Conservation (phyloP, 2,329 filamentous ascomycete genomes). For the Colletotrichum zoysiae region DNA sequence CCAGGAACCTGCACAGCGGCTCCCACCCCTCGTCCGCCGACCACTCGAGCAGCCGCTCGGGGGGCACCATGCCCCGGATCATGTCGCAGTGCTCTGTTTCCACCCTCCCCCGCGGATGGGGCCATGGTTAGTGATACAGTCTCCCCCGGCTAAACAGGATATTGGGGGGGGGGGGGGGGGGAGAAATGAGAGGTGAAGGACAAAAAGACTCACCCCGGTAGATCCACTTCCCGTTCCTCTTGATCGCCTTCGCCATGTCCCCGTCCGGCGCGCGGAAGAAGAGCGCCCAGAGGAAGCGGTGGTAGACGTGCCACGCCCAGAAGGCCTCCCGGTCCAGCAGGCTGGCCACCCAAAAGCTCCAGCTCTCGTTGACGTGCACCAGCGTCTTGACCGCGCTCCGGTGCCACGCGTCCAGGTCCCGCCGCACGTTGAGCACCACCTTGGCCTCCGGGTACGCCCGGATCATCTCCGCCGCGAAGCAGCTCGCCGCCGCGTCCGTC, state of each 20-base stretch:
- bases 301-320: slow-evolving; percentile 50
- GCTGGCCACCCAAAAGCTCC: slow-evolving; percentile 48
- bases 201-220: slow-evolving; percentile 35
- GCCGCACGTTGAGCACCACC: slow-evolving; percentile 57
- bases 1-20: slow-evolving; percentile 56
- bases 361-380: slow-evolving; percentile 44
- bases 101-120: too few species aligned
- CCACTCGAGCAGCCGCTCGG: slow-evolving; percentile 51
- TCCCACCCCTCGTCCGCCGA: slow-evolving; percentile 55
- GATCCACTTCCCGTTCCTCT: slow-evolving; percentile 48
- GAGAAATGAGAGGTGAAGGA: too few species aligned
- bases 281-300: slow-evolving; percentile 48
- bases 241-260: slow-evolving; percentile 46
- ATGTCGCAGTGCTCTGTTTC: slow-evolving; percentile 49
- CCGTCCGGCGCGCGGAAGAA: slow-evolving; percentile 49
- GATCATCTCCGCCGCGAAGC: slow-evolving; percentile 55
- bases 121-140: too few species aligned
- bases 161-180: too few species aligned
- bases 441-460: slow-evolving; percentile 51
- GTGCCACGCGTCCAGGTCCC: slow-evolving; percentile 58
- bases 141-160: too few species aligned
- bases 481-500: slow-evolving; percentile 56
- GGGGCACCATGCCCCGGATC: slow-evolving; percentile 50
- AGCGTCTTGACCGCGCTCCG: slow-evolving; percentile 48
- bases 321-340: slow-evolving; percentile 49